phyloP scores from a whole-genome alignment of 345 rosid genomes.

The Aegle marmelos region DNA sequence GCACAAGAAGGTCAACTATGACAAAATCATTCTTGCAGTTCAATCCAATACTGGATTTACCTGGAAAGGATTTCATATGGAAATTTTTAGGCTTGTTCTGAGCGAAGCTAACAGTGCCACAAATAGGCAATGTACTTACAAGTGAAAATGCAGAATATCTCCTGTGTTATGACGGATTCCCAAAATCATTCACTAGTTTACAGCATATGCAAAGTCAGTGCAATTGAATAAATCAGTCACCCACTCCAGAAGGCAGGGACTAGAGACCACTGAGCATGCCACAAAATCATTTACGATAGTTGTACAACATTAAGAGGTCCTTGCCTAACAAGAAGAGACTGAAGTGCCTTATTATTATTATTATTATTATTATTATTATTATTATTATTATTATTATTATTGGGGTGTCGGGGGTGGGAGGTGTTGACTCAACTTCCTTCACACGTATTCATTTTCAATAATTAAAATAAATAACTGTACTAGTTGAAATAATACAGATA shows the following conservation, averaged over 20 bases:
- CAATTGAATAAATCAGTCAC: not conserved
- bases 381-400: too few relatives aligned
- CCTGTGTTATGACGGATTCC: not conserved
- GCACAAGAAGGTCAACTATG: constrained; percentile 36
- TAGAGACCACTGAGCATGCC: not conserved
- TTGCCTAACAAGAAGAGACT: not conserved
- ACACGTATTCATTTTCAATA: not conserved
- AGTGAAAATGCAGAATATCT: not conserved
- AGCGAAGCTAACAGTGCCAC: not conserved
- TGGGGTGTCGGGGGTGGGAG: too few relatives aligned
- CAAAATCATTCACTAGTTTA: not conserved
- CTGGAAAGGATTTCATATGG: constrained; percentile 16
- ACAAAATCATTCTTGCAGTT: constrained; percentile 15
- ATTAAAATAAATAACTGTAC: not conserved
- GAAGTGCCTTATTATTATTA: not conserved
- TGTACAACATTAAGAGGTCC: not conserved
- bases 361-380: not conserved
- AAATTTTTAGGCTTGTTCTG: constrained; percentile 11
- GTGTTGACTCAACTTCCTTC: not conserved
- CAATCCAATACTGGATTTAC: constrained; percentile 8
- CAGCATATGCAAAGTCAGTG: not conserved
- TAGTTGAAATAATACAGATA: not conserved
- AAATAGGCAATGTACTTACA: not conserved
- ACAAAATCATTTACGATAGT: not conserved
- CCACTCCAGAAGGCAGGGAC: not conserved